A percentile compares a stretch with the other conserved stretches of the same genome.
These are phyloP conservation scores for Ophiostoma quercus DNA, from an alignment of 2,329 filamentous ascomycete genomes.

Conservation along the genomic window DNA sequence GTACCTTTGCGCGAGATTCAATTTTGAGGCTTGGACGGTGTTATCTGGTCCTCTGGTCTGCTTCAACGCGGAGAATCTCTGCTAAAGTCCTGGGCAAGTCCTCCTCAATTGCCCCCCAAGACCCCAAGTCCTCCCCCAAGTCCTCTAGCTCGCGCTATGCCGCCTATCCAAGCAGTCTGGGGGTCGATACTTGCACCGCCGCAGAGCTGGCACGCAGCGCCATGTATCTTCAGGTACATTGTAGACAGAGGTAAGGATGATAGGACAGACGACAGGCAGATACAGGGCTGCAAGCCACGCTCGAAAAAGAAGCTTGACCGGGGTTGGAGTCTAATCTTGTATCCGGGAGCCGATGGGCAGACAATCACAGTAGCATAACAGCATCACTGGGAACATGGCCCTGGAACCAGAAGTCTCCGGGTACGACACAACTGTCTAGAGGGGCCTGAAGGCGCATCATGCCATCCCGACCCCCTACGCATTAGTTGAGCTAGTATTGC, in stretches of 20 bases:
- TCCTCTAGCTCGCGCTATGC: neutral
- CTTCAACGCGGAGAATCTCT: neutral
- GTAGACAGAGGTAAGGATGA: neutral
- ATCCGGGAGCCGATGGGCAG: neutral
- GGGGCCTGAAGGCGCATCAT: neutral
- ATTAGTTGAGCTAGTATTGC: neutral
- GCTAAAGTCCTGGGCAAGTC: neutral
- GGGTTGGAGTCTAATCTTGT: neutral
- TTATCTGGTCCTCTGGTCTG: no score
- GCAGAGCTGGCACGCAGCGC: neutral
- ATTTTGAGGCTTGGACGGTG: neutral
- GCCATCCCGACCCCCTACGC: neutral
- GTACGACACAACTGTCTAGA: neutral
- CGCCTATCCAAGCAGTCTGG: neutral
- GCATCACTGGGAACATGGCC: neutral
- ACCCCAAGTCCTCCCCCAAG: neutral
- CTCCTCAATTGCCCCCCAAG: neutral
- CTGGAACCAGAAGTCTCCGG: neutral
- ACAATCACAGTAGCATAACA: no score
- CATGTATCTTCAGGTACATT: neutral
- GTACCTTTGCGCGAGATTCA: neutral
- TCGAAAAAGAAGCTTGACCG: neutral
- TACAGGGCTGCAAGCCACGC: slow-evolving; percentile 5
- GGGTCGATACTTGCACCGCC: neutral
- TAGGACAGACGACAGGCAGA: neutral